These are phyloP conservation scores for Gryganskiella cystojenkinii DNA, from an alignment of 192 early-diverging fungal genomes.

Conservation along the genomic window DNA sequence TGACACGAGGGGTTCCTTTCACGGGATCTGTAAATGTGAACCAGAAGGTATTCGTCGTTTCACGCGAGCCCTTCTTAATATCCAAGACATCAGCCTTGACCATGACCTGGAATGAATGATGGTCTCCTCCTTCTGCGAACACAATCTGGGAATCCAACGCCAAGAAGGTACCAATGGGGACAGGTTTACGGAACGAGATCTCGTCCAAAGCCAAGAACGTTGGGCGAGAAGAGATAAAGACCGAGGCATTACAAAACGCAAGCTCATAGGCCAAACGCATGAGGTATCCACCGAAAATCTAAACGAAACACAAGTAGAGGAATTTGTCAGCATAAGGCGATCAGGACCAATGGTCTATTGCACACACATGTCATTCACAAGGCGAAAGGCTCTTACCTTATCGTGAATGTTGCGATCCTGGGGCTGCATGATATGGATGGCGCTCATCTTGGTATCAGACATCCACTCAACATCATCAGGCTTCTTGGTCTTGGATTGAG, in stretches of 20 bases:
- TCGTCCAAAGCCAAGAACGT: conserved; percentile 75
- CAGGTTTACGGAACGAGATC: conserved; percentile 82
- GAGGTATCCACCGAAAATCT: conserved; percentile 83
- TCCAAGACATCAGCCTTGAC: conserved; percentile 83
- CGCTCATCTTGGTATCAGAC: conserved; percentile 75
- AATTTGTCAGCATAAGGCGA: too few species aligned
- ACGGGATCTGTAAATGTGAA: conserved; percentile 73
- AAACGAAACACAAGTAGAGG: conserved; percentile 29
- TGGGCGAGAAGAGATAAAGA: conserved; percentile 70
- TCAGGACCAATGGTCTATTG: too few species aligned
- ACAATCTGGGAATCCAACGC: conserved; percentile 79
- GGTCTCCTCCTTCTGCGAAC: conserved; percentile 66
- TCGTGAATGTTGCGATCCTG: conserved; percentile 86
- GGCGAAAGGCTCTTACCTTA: conserved; percentile 56
- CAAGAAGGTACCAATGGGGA: conserved; percentile 81
- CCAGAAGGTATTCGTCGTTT: conserved; percentile 87
- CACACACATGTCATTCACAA: too few species aligned
- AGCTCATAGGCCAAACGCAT: conserved; percentile 89
- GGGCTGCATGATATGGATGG: conserved; percentile 71
- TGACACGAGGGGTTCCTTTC: conserved; percentile 60
- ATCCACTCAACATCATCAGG: conserved; percentile 72
- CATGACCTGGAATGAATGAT: conserved; percentile 69
- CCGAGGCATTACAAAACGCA: conserved; percentile 75
- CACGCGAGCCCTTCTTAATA: conserved; percentile 62
- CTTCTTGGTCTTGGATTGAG: conserved; percentile 21